Evolutionary conservation across 768 basidiomycete genomes (phyloP), one percentile per base, ranked within the genome.

Genomic region (Lentinula lateritia): DNA sequence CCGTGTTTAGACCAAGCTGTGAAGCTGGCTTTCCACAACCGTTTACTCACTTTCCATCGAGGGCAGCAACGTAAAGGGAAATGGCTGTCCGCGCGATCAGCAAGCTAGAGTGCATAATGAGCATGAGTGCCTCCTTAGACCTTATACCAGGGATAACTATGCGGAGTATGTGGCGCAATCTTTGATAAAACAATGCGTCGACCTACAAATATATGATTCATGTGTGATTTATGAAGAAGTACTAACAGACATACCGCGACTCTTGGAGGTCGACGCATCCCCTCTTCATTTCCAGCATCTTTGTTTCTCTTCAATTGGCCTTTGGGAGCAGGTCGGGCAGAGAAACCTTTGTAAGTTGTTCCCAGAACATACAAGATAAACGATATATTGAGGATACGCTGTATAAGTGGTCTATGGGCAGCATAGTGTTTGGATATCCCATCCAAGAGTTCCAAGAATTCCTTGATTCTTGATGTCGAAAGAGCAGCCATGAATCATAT

Each of bases 31-130:
- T 28, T 1, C 50, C 35, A 7, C 50, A 34, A 42, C 7, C 45
- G 15, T 54, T 35, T 15, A 78, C 86, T 65, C 67, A 92, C 90
- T 85, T 89, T 73, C 96, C 96, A 69, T 98, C 96, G 52, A 98
- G 80, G 20, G 90, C 85, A 6, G 96, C 96, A 52, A 99, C 94
- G 69, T 97, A 98, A 16, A 99, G 77, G 15, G 93, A 95, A 50
- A 98, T 88, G 1, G 92, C 88, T 3, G 96, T 98, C 66, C 96
- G 78, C 65, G 92, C 89, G 13, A 98, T 80, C 58, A 99, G 83
- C 61, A 99, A 80, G 68, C 87, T 86, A 35, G 94, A 92, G 74
- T 98, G 95, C 81, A 93, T 89, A 50, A 87, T 75, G 15, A 99
- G 81, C 54, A 98, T 83, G 58, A 91, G 74, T 0, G 94, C 93